phyloP scores from a whole-genome alignment of 2,329 filamentous ascomycete genomes.

The Neonectria sp. region DNA sequence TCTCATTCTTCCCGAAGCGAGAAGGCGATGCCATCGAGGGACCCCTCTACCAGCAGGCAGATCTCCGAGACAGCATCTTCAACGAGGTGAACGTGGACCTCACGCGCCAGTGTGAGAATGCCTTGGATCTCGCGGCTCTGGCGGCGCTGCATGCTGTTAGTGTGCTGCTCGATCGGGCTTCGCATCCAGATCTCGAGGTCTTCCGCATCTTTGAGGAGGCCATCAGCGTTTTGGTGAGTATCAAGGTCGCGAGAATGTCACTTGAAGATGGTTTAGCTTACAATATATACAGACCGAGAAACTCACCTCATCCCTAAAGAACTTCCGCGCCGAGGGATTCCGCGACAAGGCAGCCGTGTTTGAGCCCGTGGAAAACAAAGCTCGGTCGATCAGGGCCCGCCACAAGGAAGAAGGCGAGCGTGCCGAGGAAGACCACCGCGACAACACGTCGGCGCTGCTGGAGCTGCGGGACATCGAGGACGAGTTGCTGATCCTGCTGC shows the following conservation, averaged over 20 bases:
- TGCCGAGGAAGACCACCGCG: conserved; percentile 71
- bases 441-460: conserved; percentile 74
- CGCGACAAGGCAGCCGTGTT: conserved; percentile 59
- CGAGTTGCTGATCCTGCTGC: conserved; percentile 70
- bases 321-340: conserved; percentile 72
- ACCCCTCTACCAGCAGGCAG: conserved; percentile 71
- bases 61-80: conserved; percentile 75
- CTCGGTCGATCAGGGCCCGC: conserved; percentile 55
- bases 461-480: conserved; percentile 77
- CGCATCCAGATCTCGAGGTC: conserved; percentile 73
- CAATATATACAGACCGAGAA: conserved; percentile 66
- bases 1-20: conserved; percentile 70
- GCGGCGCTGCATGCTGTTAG: conserved; percentile 74
- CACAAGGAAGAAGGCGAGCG: conserved; percentile 59
- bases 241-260: too few species aligned
- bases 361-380: conserved; percentile 59
- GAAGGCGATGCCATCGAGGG: conserved; percentile 70
- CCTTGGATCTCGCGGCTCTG: conserved; percentile 74
- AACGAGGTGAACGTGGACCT: conserved; percentile 77
- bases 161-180: conserved; percentile 71
- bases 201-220: conserved; percentile 78
- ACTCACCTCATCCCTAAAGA: conserved; percentile 74
- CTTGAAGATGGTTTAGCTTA: accelerated
- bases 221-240: conserved; percentile 71
- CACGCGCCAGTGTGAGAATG: conserved; percentile 73